Conservation (phyloP, 257 asterid species). For the Ehretia macrophylla region DNA sequence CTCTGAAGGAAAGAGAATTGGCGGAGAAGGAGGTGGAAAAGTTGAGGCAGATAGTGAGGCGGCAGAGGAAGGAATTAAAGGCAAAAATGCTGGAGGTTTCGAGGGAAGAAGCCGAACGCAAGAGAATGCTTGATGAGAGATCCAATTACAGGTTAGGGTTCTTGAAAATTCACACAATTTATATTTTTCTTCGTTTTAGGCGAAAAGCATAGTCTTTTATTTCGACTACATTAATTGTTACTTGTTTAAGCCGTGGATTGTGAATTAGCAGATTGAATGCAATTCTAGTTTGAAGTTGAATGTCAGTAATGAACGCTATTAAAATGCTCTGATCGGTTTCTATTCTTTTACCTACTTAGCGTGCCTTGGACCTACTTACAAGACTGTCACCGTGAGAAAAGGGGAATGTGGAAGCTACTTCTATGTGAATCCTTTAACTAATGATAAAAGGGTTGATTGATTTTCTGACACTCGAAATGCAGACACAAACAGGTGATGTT, state of each 20-base stretch:
- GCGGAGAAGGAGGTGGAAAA: slow-evolving; percentile 99
- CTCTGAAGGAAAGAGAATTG: slow-evolving; percentile 86
- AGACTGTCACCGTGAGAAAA: too few relatives aligned
- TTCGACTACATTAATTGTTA: neutral
- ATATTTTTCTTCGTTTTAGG: neutral
- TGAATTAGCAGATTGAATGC: neutral
- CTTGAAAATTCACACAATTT: too few relatives aligned
- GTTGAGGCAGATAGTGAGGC: slow-evolving; percentile 87
- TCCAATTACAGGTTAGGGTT: slow-evolving; percentile 70
- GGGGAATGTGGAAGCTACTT: neutral
- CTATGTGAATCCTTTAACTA: neutral
- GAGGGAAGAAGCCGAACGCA: slow-evolving; percentile 94
- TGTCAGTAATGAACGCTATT: too few relatives aligned
- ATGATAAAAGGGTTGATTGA: neutral
- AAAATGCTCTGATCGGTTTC: too few relatives aligned
- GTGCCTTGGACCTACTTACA: too few relatives aligned
- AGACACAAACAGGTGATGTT: slow-evolving; percentile 96
- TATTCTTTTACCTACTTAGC: too few relatives aligned
- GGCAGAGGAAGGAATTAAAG: slow-evolving; percentile 93
- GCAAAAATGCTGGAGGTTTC: slow-evolving; percentile 91
- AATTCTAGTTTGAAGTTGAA: too few relatives aligned
- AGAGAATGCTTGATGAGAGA: slow-evolving; percentile 88
- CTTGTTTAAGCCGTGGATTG: neutral
- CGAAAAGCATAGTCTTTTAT: neutral
- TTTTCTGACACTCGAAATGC: slow-evolving; percentile 21